Evolutionary conservation across 2,329 filamentous ascomycete genomes (phyloP).

Genomic region (Cladosporium sp.): DNA sequence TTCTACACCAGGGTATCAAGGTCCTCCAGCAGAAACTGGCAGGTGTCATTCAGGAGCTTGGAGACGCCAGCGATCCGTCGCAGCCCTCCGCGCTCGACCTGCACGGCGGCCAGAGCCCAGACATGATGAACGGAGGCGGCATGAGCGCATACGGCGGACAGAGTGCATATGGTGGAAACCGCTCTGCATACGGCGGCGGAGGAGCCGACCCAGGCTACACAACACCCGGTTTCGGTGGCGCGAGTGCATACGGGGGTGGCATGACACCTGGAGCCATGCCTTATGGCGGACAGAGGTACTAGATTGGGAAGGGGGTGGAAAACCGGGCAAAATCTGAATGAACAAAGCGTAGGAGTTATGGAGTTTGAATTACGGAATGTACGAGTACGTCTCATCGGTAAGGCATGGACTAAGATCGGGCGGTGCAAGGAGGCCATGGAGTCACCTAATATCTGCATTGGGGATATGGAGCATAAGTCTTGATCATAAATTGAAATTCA

Average conservation of each 20-base stretch:
- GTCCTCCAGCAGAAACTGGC: slow-evolving; percentile 90
- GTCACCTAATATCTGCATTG: background rate
- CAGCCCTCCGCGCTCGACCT: slow-evolving; percentile 57
- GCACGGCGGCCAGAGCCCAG: slow-evolving; percentile 54
- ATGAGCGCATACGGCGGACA: slow-evolving; percentile 67
- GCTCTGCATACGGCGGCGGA: slow-evolving; percentile 58
- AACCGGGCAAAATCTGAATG: slow-evolving; percentile 1
- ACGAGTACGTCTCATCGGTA: background rate
- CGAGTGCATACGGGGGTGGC: slow-evolving; percentile 64
- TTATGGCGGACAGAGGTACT: slow-evolving; percentile 24
- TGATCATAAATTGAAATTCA: background rate
- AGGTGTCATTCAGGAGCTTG: slow-evolving; percentile 67
- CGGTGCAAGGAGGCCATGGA: background rate
- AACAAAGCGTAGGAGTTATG: slow-evolving; percentile 6
- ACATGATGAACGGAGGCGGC: slow-evolving; percentile 61
- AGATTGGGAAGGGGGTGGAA: background rate
- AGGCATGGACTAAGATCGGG: background rate
- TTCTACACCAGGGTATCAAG: slow-evolving; percentile 84
- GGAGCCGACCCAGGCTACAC: slow-evolving; percentile 57
- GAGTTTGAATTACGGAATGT: slow-evolving; percentile 5
- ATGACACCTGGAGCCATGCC: slow-evolving; percentile 27
- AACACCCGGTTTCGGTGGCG: slow-evolving; percentile 61
- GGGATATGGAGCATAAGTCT: background rate
- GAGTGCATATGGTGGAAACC: slow-evolving; percentile 66
- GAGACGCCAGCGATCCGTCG: slow-evolving; percentile 53